Base-by-base conservation (phyloP, 2,329 filamentous ascomycete genomes). In the Metarhizium humberi region DNA sequence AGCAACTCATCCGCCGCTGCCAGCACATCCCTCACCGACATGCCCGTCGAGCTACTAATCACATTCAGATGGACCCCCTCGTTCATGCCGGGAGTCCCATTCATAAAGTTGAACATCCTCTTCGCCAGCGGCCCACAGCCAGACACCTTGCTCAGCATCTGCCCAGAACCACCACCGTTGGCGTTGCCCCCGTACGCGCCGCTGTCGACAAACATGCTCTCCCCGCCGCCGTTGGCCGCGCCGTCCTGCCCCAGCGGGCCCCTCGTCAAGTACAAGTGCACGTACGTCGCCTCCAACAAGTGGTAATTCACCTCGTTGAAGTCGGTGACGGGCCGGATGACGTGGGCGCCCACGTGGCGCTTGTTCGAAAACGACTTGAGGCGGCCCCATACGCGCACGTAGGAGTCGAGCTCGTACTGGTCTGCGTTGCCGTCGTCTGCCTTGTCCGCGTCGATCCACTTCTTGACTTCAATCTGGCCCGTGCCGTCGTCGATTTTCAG, bases 401-500 rank as follows among this genome's bases (percentile, higher is more conserved):
- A 92, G 53, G 85, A 81, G 66, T 92, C 87, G 61, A 87, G 78
- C 60, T 83, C 79, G 62, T 89, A 82, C 47, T 48, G 45, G 59
- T 81, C 79, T 20, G 75, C 69, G 60, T 76, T 74, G 32, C 70
- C 66, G 16, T 71, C 70, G n/a, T 73, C 71, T 42, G 73, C 67
- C 67, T 79, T 79, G 66, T 84, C 81, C 61, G 79, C 73, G 71
- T 92, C 87, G 56, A 88, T 78, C 87, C 88, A 95, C 70, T 88
- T 85, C 76, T 94, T 95, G 62, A 90, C 92, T 72, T 99, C 95
- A 64, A 96, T 86, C 58, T 85, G 79, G 57, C 90, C 92, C 1
- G 95, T 99, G 69, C 94, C 94, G 72, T 99, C 94, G 73, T 99
- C 94, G 64, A 99, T 77, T 66, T 86, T 88, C 79, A 95, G 95